phyloP scores from a whole-genome alignment of 495 filamentous ascomycete species.

The Poronia punctata region DNA sequence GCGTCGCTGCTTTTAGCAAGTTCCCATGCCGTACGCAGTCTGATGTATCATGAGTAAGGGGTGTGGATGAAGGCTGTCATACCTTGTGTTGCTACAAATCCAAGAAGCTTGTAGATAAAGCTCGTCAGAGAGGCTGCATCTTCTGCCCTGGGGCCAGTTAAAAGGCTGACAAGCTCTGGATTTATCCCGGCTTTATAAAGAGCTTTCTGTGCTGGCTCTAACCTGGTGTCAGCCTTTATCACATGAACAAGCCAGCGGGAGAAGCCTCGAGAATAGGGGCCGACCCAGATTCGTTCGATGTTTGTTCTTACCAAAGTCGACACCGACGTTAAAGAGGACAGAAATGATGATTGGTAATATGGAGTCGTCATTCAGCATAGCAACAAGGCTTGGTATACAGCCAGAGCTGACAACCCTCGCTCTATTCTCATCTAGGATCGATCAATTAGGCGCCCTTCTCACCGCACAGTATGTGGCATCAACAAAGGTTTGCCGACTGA shows the following conservation, averaged over 20 bases:
- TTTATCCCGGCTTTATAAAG: conserved; percentile 38
- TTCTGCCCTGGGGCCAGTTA: conserved; percentile 27
- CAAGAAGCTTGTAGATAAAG: conserved; percentile 43
- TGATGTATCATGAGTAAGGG: neutral
- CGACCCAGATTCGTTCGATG: neutral
- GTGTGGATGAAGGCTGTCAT: conserved; percentile 1
- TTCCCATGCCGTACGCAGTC: neutral
- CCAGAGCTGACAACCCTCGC: conserved; percentile 55
- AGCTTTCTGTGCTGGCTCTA: conserved; percentile 48
- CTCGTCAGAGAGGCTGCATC: conserved; percentile 24
- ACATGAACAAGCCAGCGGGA: no score
- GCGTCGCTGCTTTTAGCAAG: neutral
- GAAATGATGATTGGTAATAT: conserved; percentile 52
- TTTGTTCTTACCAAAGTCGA: conserved; percentile 58
- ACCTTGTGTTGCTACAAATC: conserved; percentile 41
- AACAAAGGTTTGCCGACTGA: conserved; percentile 24
- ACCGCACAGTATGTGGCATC: neutral
- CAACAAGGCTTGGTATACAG: conserved; percentile 50
- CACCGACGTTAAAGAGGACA: conserved; percentile 66
- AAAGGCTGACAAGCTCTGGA: conserved; percentile 30
- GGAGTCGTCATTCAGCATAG: conserved; percentile 40
- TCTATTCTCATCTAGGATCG: conserved; percentile 60
- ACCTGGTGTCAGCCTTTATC: neutral
- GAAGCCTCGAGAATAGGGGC: no score
- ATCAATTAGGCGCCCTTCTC: conserved; percentile 1